Evolutionary conservation across 768 basidiomycete genomes (phyloP), one percentile per base, ranked within the genome.

Genomic region (Kockovaella imperatae): DNA sequence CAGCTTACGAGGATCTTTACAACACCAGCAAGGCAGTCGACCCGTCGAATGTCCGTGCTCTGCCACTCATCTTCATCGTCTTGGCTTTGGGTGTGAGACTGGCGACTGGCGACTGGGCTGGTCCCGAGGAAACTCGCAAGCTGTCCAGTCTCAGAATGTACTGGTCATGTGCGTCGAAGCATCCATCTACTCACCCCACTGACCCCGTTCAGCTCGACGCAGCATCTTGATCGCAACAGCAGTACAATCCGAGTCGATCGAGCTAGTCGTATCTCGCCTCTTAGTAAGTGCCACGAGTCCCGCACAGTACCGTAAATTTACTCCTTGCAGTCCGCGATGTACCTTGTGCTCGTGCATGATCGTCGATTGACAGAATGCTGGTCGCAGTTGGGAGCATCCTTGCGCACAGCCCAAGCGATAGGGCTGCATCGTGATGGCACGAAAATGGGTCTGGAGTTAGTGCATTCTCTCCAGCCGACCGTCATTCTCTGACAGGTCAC

Each of bases 21-120:
- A 83, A 56, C 32, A 50, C 46, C 18, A 52, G 56, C 1, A 52
- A 57, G 5, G 50, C 55, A 1, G 52, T 67, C n/a, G 62, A 67
- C 35, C 65, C 62, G 2, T 59, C 56, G 10, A 62, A 64, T 38
- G 60, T 62, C 17, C 59, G 62, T 18, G 65, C 60, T 23, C 76
- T 96, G 3, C 90, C 90, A 1, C 76, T 95, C n/a, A 75, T 96
- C 14, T 96, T 93, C 65, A 88, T 91, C 35, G 86, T 93, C 1
- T 76, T 96, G 30, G 89, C 90, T 11, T 86, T 89, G 39, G 78
- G 88, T 14, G 85, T 83, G 13, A 75, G 89, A 53, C 74, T 93
- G 21, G 86, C 89, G 3, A 88, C 90, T 3, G 87, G 89, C 59
- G 76, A 79, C 49, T 80, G 93, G 58, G 84, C 77, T 26, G 88